Conservation (phyloP, 2,329 filamentous ascomycete genomes). For the Neonectria sp. region DNA sequence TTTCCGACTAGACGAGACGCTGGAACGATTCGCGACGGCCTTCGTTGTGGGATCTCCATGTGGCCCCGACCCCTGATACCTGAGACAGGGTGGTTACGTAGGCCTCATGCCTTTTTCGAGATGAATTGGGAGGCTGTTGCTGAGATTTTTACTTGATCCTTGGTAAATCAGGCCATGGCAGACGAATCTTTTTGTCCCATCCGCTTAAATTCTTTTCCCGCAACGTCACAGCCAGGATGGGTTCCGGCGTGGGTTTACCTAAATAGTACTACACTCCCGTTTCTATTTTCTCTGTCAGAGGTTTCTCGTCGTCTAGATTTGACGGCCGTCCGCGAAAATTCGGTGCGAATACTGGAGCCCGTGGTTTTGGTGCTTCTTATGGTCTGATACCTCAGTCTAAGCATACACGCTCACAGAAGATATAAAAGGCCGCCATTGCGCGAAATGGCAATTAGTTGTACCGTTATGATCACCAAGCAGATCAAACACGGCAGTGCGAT, state of each 20-base stretch:
- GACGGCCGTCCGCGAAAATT: not conserved
- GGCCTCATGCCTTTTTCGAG: conserved; percentile 6
- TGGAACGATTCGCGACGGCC: conserved; percentile 22
- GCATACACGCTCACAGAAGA: no score
- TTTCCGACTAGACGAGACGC: not conserved
- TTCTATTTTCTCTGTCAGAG: not conserved
- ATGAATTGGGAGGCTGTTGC: not conserved
- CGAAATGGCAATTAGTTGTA: not conserved
- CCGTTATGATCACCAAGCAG: not conserved
- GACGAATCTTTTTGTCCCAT: not conserved
- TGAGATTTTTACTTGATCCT: no score
- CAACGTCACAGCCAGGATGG: conserved; percentile 2
- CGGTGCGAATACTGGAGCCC: not conserved
- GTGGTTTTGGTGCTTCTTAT: no score
- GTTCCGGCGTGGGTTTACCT: not conserved
- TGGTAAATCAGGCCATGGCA: conserved; percentile 15
- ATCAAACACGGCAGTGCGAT: not conserved
- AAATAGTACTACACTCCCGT: not conserved
- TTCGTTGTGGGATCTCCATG: conserved; percentile 18
- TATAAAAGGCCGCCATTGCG: not conserved
- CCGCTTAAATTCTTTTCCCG: conserved; percentile 24
- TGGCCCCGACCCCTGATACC: conserved; percentile 10
- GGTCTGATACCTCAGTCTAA: not conserved
- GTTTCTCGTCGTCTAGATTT: not conserved
- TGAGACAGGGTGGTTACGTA: conserved; percentile 31